Evolutionary conservation across 1,284 basidiomycete genomes (phyloP).

Genomic region (Trametes versicolor): DNA sequence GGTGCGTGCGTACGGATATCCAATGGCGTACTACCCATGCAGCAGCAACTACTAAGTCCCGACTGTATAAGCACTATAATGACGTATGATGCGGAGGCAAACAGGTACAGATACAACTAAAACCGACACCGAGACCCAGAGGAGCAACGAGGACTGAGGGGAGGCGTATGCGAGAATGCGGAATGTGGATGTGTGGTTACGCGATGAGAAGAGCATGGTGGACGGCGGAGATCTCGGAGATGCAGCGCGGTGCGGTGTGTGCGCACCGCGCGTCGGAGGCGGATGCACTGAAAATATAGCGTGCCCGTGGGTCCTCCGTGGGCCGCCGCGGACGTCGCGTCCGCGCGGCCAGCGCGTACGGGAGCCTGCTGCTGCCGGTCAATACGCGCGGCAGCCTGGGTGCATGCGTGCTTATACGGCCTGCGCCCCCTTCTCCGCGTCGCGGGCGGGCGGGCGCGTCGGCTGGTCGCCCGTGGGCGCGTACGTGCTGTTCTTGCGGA

Average conservation of each 20-base stretch:
- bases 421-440: conserved; percentile 29
- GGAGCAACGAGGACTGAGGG: no score
- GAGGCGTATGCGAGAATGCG: not conserved
- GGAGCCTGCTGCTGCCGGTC: no score
- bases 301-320: conserved; percentile 17
- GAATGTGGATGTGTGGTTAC: not conserved
- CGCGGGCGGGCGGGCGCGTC: conserved; percentile 18
- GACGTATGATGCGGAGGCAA: not conserved
- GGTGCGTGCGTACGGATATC: no score
- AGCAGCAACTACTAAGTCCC: not conserved
- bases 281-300: conserved; percentile 19
- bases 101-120: not conserved
- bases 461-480: conserved; percentile 37
- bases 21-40: no score
- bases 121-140: not conserved
- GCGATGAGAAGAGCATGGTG: not conserved
- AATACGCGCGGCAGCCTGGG: not conserved
- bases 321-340: not conserved
- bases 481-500: conserved; percentile 44
- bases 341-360: no score
- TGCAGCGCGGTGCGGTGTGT: not conserved
- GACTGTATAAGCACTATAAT: not conserved
- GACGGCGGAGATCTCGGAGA: not conserved
- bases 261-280: conserved; percentile 15
- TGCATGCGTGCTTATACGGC: conserved; percentile 15